phyloP scores from a whole-genome alignment of 805 yeast genomes.

The Candida maris region DNA sequence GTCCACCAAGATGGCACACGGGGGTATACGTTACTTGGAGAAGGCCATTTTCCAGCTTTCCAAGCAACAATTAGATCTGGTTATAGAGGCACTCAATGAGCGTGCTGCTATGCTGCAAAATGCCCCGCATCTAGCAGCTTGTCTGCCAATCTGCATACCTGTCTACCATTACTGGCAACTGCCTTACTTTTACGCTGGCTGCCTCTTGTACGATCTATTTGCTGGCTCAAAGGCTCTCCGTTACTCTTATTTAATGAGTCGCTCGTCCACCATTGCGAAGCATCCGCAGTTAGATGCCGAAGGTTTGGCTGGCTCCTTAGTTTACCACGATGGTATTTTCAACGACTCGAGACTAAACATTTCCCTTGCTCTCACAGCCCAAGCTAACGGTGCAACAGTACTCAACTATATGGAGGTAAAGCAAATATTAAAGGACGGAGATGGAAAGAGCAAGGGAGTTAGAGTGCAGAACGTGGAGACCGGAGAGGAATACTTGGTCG shows the following conservation, averaged over 20 bases:
- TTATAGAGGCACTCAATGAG: conserved; percentile 84
- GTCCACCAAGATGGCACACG: conserved; percentile 95
- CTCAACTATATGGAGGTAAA: conserved; percentile 82
- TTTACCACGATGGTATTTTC: conserved; percentile 93
- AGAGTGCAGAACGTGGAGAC: conserved; percentile 69
- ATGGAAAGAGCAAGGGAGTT: conserved; percentile 68
- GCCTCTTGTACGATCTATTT: conserved; percentile 86
- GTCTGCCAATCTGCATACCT: conserved; percentile 94
- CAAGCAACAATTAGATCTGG: conserved; percentile 83
- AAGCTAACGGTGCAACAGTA: conserved; percentile 83
- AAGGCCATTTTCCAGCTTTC: conserved; percentile 92
- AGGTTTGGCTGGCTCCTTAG: conserved; percentile 82
- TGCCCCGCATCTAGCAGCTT: conserved; percentile 86
- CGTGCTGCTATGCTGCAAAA: conserved; percentile 81
- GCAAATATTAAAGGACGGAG: conserved; percentile 62
- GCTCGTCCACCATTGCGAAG: conserved; percentile 59
- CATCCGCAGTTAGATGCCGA: conserved; percentile 84
- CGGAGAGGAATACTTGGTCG: conserved; percentile 56
- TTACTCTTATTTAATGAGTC: conserved; percentile 67
- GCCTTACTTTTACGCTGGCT: conserved; percentile 89
- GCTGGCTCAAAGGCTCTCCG: conserved; percentile 88
- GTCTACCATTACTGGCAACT: conserved; percentile 94
- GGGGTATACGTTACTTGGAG: conserved; percentile 93
- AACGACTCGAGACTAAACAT: conserved; percentile 91
- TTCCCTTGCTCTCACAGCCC: conserved; percentile 80